Percentiles rank a stretch among this genome's conserved stretches.
phyloP scores from a whole-genome alignment of 345 rosid species.

The Carallia pectinifolia region DNA sequence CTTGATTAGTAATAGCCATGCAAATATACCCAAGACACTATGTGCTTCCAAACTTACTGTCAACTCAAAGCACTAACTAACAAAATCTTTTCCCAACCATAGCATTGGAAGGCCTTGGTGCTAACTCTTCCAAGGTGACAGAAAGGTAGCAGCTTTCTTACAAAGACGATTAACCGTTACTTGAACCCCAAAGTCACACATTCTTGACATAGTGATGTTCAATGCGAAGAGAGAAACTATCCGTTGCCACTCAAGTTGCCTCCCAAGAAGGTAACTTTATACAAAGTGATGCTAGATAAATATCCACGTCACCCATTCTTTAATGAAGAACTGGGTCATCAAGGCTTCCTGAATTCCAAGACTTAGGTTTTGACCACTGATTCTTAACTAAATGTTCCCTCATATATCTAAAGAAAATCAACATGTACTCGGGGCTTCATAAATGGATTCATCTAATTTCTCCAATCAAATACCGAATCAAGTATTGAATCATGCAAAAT shows the following conservation, averaged over 20 bases:
- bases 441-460: too few species aligned
- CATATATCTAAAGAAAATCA: not conserved
- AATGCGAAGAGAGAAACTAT: too few species aligned
- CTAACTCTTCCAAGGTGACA: not conserved
- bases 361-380: not conserved
- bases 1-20: too few species aligned
- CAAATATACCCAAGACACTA: not conserved
- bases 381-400: not conserved
- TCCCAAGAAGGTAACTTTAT: too few species aligned
- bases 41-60: not conserved
- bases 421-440: too few species aligned
- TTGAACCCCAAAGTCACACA: too few species aligned
- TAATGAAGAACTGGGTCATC: not conserved
- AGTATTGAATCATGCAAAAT: not conserved
- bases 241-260: too few species aligned
- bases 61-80: too few species aligned
- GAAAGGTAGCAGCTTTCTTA: not conserved
- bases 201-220: too few species aligned
- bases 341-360: not conserved
- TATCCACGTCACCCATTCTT: too few species aligned
- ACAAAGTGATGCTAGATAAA: too few species aligned
- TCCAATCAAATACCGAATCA: too few species aligned
- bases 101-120: not conserved
- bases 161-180: not conserved
- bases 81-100: not conserved